Conservation (phyloP, 331 rosid genomes). For the Acacia concinna region DNA sequence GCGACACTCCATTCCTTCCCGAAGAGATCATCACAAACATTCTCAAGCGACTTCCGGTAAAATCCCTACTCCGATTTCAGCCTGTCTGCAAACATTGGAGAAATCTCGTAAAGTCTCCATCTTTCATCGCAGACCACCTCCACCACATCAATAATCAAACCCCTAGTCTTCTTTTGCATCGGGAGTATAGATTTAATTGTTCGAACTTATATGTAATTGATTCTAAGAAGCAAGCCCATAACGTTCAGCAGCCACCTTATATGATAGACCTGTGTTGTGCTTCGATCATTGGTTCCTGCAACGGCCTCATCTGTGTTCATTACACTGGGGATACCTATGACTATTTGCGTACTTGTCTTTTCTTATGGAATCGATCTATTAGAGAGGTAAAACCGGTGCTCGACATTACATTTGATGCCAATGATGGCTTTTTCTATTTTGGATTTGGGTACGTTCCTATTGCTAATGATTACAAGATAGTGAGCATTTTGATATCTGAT, state of each 20-base stretch:
- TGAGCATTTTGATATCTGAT: neutral
- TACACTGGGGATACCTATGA: too few relatives aligned
- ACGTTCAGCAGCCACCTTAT: neutral
- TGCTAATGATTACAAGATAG: neutral
- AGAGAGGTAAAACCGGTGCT: neutral
- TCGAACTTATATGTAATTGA: neutral
- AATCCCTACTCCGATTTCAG: neutral
- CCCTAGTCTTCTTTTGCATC: neutral
- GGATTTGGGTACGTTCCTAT: neutral
- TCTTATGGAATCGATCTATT: neutral
- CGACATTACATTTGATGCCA: neutral
- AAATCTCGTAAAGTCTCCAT: neutral
- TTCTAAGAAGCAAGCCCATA: neutral
- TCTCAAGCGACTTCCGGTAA: neutral
- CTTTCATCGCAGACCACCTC: neutral
- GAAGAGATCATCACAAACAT: neutral
- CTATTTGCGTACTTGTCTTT: neutral
- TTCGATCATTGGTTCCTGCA: neutral
- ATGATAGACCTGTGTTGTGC: neutral
- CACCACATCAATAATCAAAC: neutral
- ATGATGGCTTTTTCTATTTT: neutral
- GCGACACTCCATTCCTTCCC: neutral
- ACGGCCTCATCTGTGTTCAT: neutral
- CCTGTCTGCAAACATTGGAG: neutral
- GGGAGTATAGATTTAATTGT: too few relatives aligned